Evolutionary conservation across 495 filamentous ascomycete genomes (phyloP).

Genomic region (Aeminium ludgeri): DNA sequence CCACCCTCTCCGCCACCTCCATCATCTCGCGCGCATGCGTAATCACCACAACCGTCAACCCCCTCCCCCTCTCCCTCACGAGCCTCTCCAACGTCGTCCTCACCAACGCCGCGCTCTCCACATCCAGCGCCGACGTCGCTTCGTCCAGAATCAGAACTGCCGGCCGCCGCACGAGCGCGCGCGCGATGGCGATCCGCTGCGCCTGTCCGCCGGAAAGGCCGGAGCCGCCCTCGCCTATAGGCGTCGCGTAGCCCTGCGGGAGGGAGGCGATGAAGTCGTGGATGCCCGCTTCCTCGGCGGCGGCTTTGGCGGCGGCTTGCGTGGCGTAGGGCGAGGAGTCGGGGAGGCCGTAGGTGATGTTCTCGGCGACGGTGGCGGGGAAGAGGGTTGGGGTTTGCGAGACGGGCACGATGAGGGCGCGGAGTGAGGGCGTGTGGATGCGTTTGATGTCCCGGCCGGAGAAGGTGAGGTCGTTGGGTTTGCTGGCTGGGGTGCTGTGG

Average conservation of each 20-base stretch:
- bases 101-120: constrained; percentile 47
- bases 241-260: constrained; percentile 53
- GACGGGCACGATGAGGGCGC: constrained; percentile 55
- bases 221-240: constrained; percentile 61
- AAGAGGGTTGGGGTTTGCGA: constrained; percentile 68
- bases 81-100: constrained; percentile 42
- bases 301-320: constrained; percentile 32
- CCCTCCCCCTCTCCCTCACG: constrained; percentile 23
- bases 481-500: constrained; percentile 14
- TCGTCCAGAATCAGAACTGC: constrained; percentile 71
- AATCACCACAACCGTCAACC: constrained; percentile 48
- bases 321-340: constrained; percentile 27
- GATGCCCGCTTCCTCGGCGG: constrained; percentile 54
- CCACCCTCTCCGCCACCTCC: constrained; percentile 49
- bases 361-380: constrained; percentile 50
- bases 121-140: constrained; percentile 68
- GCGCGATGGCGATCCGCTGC: constrained; percentile 65
- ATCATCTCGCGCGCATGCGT: constrained; percentile 78
- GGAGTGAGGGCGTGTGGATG: constrained; percentile 46
- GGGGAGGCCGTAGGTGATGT: constrained; percentile 65
- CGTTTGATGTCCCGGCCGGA: constrained; percentile 34
- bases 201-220: constrained; percentile 69
- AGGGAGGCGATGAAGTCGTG: constrained; percentile 66
- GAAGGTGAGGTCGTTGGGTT: constrained; percentile 33
- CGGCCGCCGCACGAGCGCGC: constrained; percentile 56